Evolutionary conservation across 768 basidiomycete genomes (phyloP).

Genomic region (Hericium rajendrae): DNA sequence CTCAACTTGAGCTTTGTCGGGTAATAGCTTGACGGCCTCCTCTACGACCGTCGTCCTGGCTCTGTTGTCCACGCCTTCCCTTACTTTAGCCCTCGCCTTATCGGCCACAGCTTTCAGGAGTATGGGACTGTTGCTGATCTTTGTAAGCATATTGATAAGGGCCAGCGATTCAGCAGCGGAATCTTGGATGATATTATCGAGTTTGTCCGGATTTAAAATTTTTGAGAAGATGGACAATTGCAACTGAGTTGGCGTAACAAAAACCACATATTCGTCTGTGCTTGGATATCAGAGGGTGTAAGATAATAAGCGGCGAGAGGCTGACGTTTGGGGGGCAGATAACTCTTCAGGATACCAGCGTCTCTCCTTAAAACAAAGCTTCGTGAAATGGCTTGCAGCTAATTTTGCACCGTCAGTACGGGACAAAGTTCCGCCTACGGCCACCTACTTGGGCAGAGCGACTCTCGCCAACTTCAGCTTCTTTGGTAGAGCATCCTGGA

Average conservation of each 20-base stretch:
- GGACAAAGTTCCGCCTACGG: not conserved
- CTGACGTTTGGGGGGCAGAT: slow-evolving; percentile 87
- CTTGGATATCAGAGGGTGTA: no score
- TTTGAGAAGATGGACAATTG: slow-evolving; percentile 73
- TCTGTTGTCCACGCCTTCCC: slow-evolving; percentile 23
- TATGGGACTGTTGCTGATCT: slow-evolving; percentile 90
- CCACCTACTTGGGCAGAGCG: slow-evolving; percentile 60
- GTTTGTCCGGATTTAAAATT: slow-evolving; percentile 61
- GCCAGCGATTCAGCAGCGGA: slow-evolving; percentile 72
- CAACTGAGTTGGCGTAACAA: slow-evolving; percentile 77
- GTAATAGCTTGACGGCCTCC: slow-evolving; percentile 56
- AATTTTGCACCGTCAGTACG: not conserved
- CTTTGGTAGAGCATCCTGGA: slow-evolving; percentile 61
- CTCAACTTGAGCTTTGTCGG: slow-evolving; percentile 46
- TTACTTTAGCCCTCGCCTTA: slow-evolving; percentile 36
- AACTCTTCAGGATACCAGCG: slow-evolving; percentile 69
- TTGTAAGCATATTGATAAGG: slow-evolving; percentile 71
- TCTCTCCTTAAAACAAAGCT: slow-evolving; percentile 90
- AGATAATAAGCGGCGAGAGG: not conserved
- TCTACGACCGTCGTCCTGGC: slow-evolving; percentile 40
- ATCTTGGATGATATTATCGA: slow-evolving; percentile 60
- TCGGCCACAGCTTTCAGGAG: slow-evolving; percentile 74
- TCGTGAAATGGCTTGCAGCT: slow-evolving; percentile 68
- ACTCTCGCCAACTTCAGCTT: slow-evolving; percentile 69
- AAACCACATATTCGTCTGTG: slow-evolving; percentile 96